These are phyloP conservation scores for Phaffia rhodozyma DNA, from an alignment of 1,284 basidiomycete genomes.

Conservation along the genomic window DNA sequence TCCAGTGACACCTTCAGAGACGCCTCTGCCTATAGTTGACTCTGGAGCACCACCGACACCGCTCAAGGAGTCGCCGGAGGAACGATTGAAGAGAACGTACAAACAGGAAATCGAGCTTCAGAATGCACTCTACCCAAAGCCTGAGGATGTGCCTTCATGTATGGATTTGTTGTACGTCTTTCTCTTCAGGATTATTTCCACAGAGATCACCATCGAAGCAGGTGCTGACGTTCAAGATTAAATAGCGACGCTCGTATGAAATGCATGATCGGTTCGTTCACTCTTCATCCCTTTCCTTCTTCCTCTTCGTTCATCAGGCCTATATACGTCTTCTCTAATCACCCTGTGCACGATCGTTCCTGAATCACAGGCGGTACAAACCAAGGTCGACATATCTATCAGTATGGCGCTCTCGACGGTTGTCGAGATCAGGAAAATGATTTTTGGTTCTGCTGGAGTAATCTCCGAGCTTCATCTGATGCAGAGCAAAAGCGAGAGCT, in stretches of 20 bases:
- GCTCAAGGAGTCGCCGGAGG: neutral
- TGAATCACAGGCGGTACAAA: conserved; percentile 52
- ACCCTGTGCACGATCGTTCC: neutral
- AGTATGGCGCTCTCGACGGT: conserved; percentile 64
- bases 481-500: conserved; percentile 62
- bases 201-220: neutral
- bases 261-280: conserved; percentile 6
- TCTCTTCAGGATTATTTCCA: neutral
- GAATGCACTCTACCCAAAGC: conserved; percentile 45
- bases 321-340: neutral
- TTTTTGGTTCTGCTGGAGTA: conserved; percentile 72
- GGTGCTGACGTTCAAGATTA: too few relatives aligned
- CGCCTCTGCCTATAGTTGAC: too few relatives aligned
- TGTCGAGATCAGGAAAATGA: conserved; percentile 75
- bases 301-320: too few relatives aligned
- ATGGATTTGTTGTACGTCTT: conserved; percentile 49
- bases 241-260: neutral
- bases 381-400: conserved; percentile 75
- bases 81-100: neutral
- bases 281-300: too few relatives aligned
- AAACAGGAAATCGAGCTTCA: conserved; percentile 33
- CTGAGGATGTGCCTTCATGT: conserved; percentile 69
- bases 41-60: too few relatives aligned
- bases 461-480: conserved; percentile 66
- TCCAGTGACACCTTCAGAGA: too few relatives aligned